Evolutionary conservation across 208 protist genomes (phyloP).

Genomic region (Leishmania arabica): DNA sequence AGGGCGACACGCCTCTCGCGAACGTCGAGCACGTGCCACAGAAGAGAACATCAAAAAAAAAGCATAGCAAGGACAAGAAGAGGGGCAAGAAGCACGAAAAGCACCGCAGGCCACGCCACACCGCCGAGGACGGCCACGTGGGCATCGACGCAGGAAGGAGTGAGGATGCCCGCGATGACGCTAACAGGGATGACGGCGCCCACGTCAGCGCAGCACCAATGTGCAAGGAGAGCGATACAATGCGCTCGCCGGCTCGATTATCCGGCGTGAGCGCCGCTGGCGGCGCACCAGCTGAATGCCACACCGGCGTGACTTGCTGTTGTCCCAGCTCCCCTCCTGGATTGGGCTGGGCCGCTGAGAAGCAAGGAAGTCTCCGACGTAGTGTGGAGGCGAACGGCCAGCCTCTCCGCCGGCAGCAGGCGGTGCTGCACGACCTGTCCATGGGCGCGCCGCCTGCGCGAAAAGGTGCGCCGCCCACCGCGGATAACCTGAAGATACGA

Average conservation of each 20-base stretch:
- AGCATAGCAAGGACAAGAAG: constrained; percentile 21
- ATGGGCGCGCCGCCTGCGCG: neutral
- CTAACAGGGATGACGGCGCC: neutral
- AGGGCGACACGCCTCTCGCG: constrained; percentile 34
- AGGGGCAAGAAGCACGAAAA: constrained; percentile 24
- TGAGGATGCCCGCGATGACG: neutral
- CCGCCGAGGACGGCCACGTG: neutral
- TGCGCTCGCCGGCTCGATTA: neutral
- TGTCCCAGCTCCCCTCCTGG: neutral
- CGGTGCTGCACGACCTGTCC: neutral
- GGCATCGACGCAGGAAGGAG: neutral
- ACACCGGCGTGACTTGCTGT: neutral
- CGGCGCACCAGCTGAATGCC: neutral
- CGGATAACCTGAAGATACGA: neutral
- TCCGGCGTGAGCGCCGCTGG: neutral
- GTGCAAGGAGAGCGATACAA: neutral
- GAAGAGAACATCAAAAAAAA: constrained; percentile 16
- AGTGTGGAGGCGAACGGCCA: neutral
- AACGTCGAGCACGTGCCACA: constrained; percentile 26
- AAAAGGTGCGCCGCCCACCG: neutral
- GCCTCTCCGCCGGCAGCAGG: neutral
- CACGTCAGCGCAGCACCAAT: constrained; percentile 14
- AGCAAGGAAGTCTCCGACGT: neutral
- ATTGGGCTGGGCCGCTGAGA: neutral
- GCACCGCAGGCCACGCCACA: constrained; percentile 13